Conservation (phyloP, 139 green algal species). For the Coelastrella sp. region DNA sequence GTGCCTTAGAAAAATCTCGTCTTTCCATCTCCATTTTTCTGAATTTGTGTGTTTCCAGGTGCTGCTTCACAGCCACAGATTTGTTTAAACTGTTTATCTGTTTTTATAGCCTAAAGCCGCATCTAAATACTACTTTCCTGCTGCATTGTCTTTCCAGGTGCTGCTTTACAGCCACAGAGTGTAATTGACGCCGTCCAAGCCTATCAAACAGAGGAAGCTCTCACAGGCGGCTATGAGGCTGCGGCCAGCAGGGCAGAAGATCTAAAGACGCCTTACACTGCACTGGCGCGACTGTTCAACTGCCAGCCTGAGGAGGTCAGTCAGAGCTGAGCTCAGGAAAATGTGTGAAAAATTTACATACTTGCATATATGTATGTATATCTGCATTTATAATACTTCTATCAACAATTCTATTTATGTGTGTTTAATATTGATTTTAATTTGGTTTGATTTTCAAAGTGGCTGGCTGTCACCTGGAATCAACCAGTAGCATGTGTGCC, state of each 20-base stretch:
- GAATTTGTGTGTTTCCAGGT: background rate
- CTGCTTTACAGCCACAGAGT: constrained; percentile 42
- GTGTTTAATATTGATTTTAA: too few relatives aligned
- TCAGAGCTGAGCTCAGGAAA: too few relatives aligned
- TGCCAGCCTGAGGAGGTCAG: constrained; percentile 67
- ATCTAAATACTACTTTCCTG: background rate
- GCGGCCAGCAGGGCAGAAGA: background rate
- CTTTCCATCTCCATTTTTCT: background rate
- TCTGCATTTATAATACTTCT: too few relatives aligned
- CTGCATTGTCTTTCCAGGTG: constrained; percentile 39
- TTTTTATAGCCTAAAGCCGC: background rate
- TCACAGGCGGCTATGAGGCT: constrained; percentile 69
- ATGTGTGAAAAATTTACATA: too few relatives aligned
- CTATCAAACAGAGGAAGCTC: constrained; percentile 56
- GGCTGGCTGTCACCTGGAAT: too few relatives aligned
- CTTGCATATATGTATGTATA: too few relatives aligned
- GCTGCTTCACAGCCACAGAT: too few relatives aligned
- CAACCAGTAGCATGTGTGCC: too few relatives aligned
- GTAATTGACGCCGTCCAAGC: constrained; percentile 50
- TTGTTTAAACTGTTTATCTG: background rate
- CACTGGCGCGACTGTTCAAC: constrained; percentile 67
- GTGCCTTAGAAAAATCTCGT: too few relatives aligned
- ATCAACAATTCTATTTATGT: too few relatives aligned
- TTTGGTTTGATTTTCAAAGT: too few relatives aligned
- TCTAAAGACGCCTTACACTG: constrained; percentile 61